Evolutionary conservation across 805 yeast genomes (phyloP).

Genomic region (Phaffomyces antillensis): DNA sequence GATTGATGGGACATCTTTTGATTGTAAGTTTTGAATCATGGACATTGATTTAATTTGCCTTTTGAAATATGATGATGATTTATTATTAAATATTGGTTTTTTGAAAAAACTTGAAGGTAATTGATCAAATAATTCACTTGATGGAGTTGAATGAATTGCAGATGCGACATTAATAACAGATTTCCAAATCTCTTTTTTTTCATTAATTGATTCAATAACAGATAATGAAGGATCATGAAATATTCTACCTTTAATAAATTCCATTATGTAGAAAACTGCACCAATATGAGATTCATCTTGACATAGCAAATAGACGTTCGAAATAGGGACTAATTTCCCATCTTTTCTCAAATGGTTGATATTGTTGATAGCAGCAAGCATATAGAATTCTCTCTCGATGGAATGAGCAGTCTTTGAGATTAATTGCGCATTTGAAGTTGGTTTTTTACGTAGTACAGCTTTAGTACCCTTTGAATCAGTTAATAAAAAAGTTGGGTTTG

Average conservation of each 20-base stretch:
- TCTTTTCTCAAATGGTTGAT: constrained; percentile 16
- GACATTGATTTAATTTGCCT: constrained; percentile 45
- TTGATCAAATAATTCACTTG: constrained; percentile 31
- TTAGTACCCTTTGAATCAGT: constrained; percentile 32
- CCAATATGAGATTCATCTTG: constrained; percentile 51
- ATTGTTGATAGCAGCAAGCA: constrained; percentile 32
- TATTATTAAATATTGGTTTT: constrained; percentile 17
- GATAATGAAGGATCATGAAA: constrained; percentile 45
- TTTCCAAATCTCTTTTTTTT: constrained; percentile 34
- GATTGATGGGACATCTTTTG: constrained; percentile 35
- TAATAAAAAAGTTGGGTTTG: constrained; percentile 54
- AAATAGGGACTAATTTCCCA: constrained; percentile 41
- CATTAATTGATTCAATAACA: constrained; percentile 26
- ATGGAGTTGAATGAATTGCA: constrained; percentile 44
- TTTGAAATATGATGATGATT: constrained; percentile 37
- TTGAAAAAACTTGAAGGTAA: constrained; percentile 39
- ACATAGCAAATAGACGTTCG: constrained; percentile 43
- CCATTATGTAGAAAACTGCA: constrained; percentile 53
- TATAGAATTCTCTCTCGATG: constrained; percentile 52
- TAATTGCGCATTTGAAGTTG: constrained; percentile 40
- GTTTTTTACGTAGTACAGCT: constrained; percentile 51
- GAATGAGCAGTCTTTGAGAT: constrained; percentile 55
- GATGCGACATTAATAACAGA: constrained; percentile 41
- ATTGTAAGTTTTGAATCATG: constrained; percentile 34
- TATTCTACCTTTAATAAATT: constrained; percentile 48